Evolutionary conservation across 768 basidiomycete genomes (phyloP).

Genomic region (Podaxis sp.): DNA sequence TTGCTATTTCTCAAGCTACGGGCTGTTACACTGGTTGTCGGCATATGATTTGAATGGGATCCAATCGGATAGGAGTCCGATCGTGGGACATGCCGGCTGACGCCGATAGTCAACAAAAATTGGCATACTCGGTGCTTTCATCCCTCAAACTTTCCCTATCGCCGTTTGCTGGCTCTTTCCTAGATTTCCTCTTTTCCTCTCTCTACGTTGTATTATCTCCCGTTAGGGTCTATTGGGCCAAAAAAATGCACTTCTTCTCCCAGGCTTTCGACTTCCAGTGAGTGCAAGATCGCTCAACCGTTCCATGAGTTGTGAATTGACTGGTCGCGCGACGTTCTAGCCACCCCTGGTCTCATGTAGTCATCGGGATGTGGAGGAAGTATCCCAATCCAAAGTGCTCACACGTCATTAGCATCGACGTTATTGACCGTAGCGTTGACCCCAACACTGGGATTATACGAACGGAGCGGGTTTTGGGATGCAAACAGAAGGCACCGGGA

Average conservation of each 20-base stretch:
- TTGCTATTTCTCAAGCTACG: neutral
- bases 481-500: conserved; percentile 85
- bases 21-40: neutral
- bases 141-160: neutral
- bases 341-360: conserved; percentile 88
- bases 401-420: conserved; percentile 86
- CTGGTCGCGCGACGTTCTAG: conserved; percentile 36
- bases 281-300: conserved; percentile 29
- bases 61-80: neutral
- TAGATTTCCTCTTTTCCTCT: neutral
- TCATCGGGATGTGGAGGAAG: conserved; percentile 93
- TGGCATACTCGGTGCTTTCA: conserved; percentile 9
- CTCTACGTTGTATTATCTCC: conserved; percentile 11
- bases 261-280: conserved; percentile 84
- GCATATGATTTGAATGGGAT: conserved; percentile 7
- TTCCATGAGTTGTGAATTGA: conserved; percentile 17
- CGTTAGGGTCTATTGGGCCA: conserved; percentile 2
- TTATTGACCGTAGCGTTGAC: conserved; percentile 81
- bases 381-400: conserved; percentile 93
- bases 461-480: conserved; percentile 86
- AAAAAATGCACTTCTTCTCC: conserved; percentile 80
- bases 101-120: conserved; percentile 10
- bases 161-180: neutral
- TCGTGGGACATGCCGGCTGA: conserved; percentile 8
- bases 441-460: conserved; percentile 84